These are phyloP conservation scores for Fonsecaea pedrosoi DNA, from an alignment of 2,329 filamentous ascomycete genomes.

Conservation along the genomic window DNA sequence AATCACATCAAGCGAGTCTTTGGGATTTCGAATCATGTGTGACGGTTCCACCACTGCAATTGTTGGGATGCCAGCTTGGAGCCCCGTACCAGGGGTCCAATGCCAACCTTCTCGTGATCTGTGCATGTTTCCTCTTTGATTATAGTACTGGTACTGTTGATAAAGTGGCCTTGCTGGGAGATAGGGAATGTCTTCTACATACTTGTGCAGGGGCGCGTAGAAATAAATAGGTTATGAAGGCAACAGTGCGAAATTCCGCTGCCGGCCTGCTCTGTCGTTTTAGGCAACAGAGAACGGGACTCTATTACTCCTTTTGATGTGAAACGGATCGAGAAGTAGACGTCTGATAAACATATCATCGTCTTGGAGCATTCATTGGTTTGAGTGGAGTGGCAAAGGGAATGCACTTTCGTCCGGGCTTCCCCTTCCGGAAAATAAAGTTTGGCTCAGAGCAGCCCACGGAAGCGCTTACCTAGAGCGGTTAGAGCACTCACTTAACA, in stretches of 20 bases:
- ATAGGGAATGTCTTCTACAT: background rate
- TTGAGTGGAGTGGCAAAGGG: background rate
- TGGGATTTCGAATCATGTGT: slow-evolving; percentile 21
- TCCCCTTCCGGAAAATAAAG: slow-evolving; percentile 6
- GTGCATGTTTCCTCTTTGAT: slow-evolving; percentile 20
- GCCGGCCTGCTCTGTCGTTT: background rate
- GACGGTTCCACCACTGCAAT: slow-evolving; percentile 40
- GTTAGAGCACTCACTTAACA: slow-evolving; percentile 13
- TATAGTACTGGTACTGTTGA: background rate
- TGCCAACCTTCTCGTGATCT: slow-evolving; percentile 42
- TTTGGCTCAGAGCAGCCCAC: background rate
- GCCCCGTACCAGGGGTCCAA: slow-evolving; percentile 39
- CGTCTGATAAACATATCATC: background rate
- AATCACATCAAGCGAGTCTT: slow-evolving; percentile 31
- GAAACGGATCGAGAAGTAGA: background rate
- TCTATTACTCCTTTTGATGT: background rate
- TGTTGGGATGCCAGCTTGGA: slow-evolving; percentile 38
- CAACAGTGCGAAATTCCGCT: background rate
- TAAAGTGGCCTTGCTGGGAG: background rate
- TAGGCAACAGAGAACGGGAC: background rate
- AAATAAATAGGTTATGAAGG: background rate
- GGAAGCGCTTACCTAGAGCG: background rate
- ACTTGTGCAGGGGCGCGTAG: background rate
- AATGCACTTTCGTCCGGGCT: slow-evolving; percentile 3
- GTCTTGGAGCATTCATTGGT: slow-evolving; percentile 18